Evolutionary conservation across 2,329 filamentous ascomycete genomes (phyloP).

Genomic region (Exophiala lecanii-corni): DNA sequence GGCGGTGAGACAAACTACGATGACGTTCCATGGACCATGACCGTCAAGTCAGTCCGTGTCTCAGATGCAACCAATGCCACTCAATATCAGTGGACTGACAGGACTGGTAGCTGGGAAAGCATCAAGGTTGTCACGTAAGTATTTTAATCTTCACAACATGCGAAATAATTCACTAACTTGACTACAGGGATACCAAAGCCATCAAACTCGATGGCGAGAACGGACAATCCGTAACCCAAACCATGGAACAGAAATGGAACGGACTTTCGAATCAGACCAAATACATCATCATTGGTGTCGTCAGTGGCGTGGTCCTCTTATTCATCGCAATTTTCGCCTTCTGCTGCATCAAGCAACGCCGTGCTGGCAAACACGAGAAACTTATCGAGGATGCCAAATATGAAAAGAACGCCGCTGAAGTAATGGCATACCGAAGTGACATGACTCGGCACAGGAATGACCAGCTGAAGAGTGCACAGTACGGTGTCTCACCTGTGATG

Average conservation of each 20-base stretch:
- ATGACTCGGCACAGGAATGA: slow-evolving; percentile 23
- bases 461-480: slow-evolving; percentile 14
- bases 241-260: slow-evolving; percentile 36
- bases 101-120: slow-evolving; percentile 37
- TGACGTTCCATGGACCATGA: slow-evolving; percentile 80
- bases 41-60: slow-evolving; percentile 68
- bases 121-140: slow-evolving; percentile 45
- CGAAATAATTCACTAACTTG: background rate
- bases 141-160: background rate
- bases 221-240: slow-evolving; percentile 18
- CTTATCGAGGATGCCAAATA: slow-evolving; percentile 45
- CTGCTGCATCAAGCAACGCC: slow-evolving; percentile 49
- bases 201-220: slow-evolving; percentile 28
- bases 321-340: slow-evolving; percentile 37
- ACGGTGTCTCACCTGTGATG: slow-evolving; percentile 12
- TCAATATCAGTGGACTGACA: slow-evolving; percentile 38
- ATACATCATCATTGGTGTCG: slow-evolving; percentile 42
- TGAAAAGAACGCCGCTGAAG: slow-evolving; percentile 36
- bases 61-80: slow-evolving; percentile 41
- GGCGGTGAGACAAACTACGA: slow-evolving; percentile 79
- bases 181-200: slow-evolving; percentile 16
- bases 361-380: slow-evolving; percentile 46
- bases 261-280: slow-evolving; percentile 45
- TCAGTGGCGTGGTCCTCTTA: slow-evolving; percentile 32
- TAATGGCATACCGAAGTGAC: slow-evolving; percentile 28